Base-by-base conservation (phyloP, 352 stramenopile species). In the Poterioochromonas sp. region DNA sequence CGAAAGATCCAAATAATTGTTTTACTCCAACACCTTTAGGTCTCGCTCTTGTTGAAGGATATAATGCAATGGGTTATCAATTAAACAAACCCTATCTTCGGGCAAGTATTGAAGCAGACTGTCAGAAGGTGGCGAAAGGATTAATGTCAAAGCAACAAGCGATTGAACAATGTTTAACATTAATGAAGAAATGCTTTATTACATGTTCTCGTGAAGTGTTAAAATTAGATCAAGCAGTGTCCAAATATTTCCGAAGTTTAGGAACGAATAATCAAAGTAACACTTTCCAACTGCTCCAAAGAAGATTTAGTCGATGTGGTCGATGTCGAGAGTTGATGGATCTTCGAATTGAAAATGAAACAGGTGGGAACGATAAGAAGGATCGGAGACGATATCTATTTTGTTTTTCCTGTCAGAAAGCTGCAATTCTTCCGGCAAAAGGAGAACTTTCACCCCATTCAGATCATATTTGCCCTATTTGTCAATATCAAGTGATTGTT, bases 31-130 rank as follows among this genome's bases (percentile, higher is more conserved):
- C 93, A 37, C 85, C 85, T 88, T 87, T 93, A 39, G 87, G 87
- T 0, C 76, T 95, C 26, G 90, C 89, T 0, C 85, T 98, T 11
- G 92, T 98, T 0, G 85, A 92, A 78, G 89, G 87, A 70, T 93
- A 91, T 81, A 90, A 91, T 73, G 80, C 32, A 73, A 91, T 99
- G 93, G 93, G 94, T 12, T 90, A 97, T 49, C 93, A 97, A 65
- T 82, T 98, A 26, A 95, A 96, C 58, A 97, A 97, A 84, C 95
- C 95, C 8, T 89, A 94, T 77, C 85, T 98, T 43, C 88, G 95
- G 58, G 87, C 90, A 64, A 85, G 93, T 85, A 95, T 96, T 89
- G 95, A 94, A 85, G 94, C 87, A 51, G 89, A 95, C 81, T 96
- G 90, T 79, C 93, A 92, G 77, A 85, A 86, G 0, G 93, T 96